phyloP scores from a whole-genome alignment of 176 grass and related monocot genomes.

The Melocanna baccifera region DNA sequence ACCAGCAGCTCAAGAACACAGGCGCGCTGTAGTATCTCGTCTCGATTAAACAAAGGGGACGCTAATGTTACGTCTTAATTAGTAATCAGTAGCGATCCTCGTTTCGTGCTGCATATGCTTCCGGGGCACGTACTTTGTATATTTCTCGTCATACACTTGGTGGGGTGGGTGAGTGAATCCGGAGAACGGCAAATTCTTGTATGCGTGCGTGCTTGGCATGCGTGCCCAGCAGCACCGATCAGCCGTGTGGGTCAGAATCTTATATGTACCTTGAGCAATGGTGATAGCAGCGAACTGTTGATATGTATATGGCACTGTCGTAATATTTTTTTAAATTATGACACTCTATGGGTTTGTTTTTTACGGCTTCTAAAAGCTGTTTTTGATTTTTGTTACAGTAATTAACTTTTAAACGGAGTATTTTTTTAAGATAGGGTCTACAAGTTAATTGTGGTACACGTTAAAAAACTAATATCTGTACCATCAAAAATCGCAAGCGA shows the following conservation, averaged over 20 bases:
- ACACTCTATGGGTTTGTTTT: too few relatives aligned
- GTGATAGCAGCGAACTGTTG: not conserved
- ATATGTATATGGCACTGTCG: too few relatives aligned
- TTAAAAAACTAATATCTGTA: too few relatives aligned
- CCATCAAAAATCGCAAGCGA: too few relatives aligned
- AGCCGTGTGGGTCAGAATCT: not conserved
- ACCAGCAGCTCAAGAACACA: constrained; percentile 26
- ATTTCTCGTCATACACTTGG: constrained; percentile 32
- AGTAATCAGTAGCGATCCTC: constrained; percentile 48
- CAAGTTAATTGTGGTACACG: too few relatives aligned
- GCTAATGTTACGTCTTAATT: constrained; percentile 37
- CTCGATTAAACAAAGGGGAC: constrained; percentile 39
- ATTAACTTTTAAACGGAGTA: too few relatives aligned
- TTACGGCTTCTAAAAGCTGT: too few relatives aligned
- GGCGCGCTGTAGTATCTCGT: constrained; percentile 4
- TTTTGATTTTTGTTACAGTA: too few relatives aligned
- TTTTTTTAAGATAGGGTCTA: too few relatives aligned
- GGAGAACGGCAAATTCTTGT: constrained; percentile 20
- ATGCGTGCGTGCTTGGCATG: not conserved
- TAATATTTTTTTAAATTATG: too few relatives aligned
- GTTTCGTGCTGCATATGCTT: constrained; percentile 49
- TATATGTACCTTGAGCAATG: not conserved
- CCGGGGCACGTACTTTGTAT: not conserved
- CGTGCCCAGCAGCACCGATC: not conserved
- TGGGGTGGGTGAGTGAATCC: constrained; percentile 23